Conservation (phyloP, 148 eudicot species). For the Arctostaphylos glauca region DNA sequence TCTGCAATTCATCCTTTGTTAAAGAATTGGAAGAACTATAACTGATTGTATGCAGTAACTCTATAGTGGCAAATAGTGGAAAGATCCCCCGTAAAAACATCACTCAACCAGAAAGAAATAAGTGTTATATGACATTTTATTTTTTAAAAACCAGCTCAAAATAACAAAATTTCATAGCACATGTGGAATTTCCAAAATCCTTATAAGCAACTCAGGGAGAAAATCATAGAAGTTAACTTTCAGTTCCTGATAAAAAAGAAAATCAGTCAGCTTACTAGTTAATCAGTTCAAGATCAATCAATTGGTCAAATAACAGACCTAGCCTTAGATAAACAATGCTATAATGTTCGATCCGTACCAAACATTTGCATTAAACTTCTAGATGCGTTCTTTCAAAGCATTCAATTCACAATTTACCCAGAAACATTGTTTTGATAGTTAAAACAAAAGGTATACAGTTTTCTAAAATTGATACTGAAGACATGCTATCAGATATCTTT, state of each 20-base stretch:
- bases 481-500: no score
- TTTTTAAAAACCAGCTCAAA: neutral
- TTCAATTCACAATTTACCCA: neutral
- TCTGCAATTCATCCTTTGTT: conserved; percentile 22
- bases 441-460: no score
- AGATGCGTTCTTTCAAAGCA: no score
- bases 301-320: neutral
- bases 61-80: neutral
- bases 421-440: neutral
- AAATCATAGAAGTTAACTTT: neutral
- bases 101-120: neutral
- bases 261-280: neutral
- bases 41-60: neutral
- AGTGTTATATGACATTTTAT: neutral
- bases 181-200: neutral
- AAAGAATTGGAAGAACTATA: neutral
- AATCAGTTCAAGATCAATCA: neutral
- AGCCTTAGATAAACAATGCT: neutral
- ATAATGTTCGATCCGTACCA: neutral
- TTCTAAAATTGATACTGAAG: no score
- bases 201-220: neutral
- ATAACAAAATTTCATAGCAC: neutral
- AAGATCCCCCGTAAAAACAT: neutral
- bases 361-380: neutral
- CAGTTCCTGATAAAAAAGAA: neutral